These are phyloP conservation scores for Dendrobium officinale DNA, from an alignment of 106 monocot genomes.

Conservation along the genomic window DNA sequence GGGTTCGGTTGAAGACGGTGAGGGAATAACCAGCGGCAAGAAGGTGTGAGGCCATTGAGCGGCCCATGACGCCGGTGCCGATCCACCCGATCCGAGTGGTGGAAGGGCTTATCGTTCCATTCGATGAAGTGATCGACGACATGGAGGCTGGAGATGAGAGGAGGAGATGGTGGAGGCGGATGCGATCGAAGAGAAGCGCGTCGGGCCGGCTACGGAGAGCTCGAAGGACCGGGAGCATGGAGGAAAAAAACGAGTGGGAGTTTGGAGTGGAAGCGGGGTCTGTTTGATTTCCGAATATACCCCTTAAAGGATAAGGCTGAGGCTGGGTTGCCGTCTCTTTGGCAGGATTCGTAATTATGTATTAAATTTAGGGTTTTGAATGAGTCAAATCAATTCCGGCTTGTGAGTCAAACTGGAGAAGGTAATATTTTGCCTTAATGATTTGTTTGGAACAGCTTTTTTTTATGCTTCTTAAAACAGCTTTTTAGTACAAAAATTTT, in stretches of 20 bases:
- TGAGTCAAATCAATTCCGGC: no score
- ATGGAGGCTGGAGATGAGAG: constrained; percentile 12
- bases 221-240: constrained; percentile 15
- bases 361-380: no score
- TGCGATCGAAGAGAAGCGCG: constrained; percentile 4
- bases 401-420: no score
- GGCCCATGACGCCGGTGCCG: constrained; percentile 86
- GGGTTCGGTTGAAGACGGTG: constrained; percentile 86
- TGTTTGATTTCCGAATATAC: not conserved
- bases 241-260: not conserved
- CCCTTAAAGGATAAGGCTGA: not conserved
- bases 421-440: no score
- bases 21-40: constrained; percentile 68
- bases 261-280: not conserved
- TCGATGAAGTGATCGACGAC: not conserved
- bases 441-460: no score
- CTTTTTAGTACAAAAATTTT: no score
- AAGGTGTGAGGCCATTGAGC: constrained; percentile 76
- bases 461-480: no score
- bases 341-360: no score
- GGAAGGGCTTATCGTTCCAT: constrained; percentile 14
- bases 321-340: no score
- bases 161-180: not conserved
- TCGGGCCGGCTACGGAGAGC: not conserved
- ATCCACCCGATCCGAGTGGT: constrained; percentile 72